Evolutionary conservation across 1,284 basidiomycete species (phyloP), one percentile per base, ranked within the genome.

Genomic region (Ganoderma lingzhi): DNA sequence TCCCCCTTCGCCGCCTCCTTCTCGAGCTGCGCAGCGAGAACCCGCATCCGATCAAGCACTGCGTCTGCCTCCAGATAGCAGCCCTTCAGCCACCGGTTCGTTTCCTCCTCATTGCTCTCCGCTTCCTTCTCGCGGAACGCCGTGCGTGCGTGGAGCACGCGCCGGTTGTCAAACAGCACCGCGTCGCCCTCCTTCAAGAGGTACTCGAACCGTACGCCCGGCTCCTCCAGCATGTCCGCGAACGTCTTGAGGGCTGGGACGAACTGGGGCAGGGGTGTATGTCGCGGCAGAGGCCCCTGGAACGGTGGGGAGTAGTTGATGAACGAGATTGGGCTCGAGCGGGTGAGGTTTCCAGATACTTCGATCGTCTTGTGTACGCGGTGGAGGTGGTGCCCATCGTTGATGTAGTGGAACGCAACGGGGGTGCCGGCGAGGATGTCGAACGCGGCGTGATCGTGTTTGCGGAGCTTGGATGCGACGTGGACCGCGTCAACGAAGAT

Each of bases 221-320:
- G 83, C 19, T 87, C 84, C 48, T 92, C 87, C 3, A 96, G 81
- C 23, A 92, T 75, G 1, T 80, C 77, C 8, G 91, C 86, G 76
- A 96, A 98, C 12, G 80, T 79, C 4, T 79, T 75, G 3, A 98
- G 83, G 1, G 95, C 94, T 0, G 83, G 76, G 74, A 93, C 94
- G 71, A 96, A 91, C 32, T 79, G 79, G 1, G 78, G 70, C 0
- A 89, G 87, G 0, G 89, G 90, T 3, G 23, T 41, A 10, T 81
- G 78, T 5, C 85, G 78, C 1, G 85, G 81, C 2, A 94, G 82
- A 0, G 94, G 94, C 0, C 93, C 95, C 82, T 98, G 96, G 87
- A 99, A 99, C 0, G 97, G 97, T 0, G 97, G 97, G 4, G 94
- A 93, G 82, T 98, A 99, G 81, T 97, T 98, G 78, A 99, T 87